Evolutionary conservation across 306 rosid species (phyloP).

Genomic region (Acacia melanoxylon): DNA sequence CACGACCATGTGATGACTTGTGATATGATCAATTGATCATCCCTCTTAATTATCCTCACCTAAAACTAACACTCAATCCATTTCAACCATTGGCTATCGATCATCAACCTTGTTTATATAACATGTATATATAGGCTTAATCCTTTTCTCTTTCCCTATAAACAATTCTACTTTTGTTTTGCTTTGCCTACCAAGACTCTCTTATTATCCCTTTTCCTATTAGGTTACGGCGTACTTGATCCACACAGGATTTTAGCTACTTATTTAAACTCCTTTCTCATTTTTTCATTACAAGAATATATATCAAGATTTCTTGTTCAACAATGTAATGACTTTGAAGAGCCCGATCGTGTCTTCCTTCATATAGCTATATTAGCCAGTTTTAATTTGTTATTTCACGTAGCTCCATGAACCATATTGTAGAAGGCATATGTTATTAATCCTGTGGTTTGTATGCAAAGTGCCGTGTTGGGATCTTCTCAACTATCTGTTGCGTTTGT

Average conservation of each 20-base stretch:
- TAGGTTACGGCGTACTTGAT: neutral
- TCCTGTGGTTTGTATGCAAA: slow-evolving; percentile 25
- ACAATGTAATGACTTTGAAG: neutral
- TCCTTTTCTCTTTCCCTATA: neutral
- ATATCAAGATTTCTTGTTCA: neutral
- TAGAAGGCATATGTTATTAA: slow-evolving; percentile 5
- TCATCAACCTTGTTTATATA: neutral
- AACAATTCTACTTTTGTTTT: neutral
- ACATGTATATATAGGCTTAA: neutral
- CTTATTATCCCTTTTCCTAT: neutral
- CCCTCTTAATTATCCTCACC: slow-evolving; percentile 22
- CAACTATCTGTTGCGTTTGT: slow-evolving; percentile 24
- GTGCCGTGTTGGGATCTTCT: slow-evolving; percentile 20
- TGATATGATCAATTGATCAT: slow-evolving; percentile 15
- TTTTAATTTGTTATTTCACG: neutral
- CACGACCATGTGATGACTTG: slow-evolving; percentile 25
- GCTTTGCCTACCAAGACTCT: neutral
- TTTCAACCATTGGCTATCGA: slow-evolving; percentile 10
- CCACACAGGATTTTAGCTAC: neutral
- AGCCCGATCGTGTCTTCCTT: neutral
- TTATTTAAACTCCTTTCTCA: neutral
- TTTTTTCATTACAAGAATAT: neutral
- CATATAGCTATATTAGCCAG: neutral
- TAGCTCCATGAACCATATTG: slow-evolving; percentile 8
- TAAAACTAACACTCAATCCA: slow-evolving; percentile 32